Evolutionary conservation across 2,329 filamentous ascomycete genomes (phyloP).

Genomic region (Botrytis medusae): DNA sequence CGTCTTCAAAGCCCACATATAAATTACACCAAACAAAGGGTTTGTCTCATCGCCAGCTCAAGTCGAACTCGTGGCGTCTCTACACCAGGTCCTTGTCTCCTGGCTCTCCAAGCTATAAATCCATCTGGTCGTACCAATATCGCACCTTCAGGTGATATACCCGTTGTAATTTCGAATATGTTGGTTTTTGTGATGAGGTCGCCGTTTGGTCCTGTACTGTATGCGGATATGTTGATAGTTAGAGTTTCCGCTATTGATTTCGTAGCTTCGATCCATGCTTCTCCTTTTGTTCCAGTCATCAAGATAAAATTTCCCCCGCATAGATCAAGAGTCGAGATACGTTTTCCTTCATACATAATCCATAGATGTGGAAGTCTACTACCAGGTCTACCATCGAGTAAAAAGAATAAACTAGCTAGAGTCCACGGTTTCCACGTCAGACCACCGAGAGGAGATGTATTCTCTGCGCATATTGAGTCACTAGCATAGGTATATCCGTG

Average conservation of each 20-base stretch:
- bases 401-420: conserved; percentile 33
- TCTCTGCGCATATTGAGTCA: conserved; percentile 19
- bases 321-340: conserved; percentile 40
- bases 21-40: not conserved
- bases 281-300: conserved; percentile 31
- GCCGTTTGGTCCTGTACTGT: conserved; percentile 26
- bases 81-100: not conserved
- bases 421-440: conserved; percentile 39
- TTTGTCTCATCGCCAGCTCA: not conserved
- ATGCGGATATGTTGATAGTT: conserved; percentile 21
- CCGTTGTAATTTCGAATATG: conserved; percentile 32
- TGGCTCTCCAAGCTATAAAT: conserved; percentile 39
- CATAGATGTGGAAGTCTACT: conserved; percentile 41
- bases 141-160: conserved; percentile 38
- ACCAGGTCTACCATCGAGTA: conserved; percentile 37
- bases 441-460: conserved; percentile 28
- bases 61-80: not conserved
- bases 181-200: conserved; percentile 25
- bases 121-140: conserved; percentile 42
- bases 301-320: conserved; percentile 37
- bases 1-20: not conserved
- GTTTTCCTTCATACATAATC: conserved; percentile 32
- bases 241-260: conserved; percentile 16
- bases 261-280: conserved; percentile 26
- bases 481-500: conserved; percentile 27